Evolutionary conservation across 2,329 filamentous ascomycete species (phyloP), one percentile per base, ranked within the genome.

Genomic region (Sordariomycetes sp.): DNA sequence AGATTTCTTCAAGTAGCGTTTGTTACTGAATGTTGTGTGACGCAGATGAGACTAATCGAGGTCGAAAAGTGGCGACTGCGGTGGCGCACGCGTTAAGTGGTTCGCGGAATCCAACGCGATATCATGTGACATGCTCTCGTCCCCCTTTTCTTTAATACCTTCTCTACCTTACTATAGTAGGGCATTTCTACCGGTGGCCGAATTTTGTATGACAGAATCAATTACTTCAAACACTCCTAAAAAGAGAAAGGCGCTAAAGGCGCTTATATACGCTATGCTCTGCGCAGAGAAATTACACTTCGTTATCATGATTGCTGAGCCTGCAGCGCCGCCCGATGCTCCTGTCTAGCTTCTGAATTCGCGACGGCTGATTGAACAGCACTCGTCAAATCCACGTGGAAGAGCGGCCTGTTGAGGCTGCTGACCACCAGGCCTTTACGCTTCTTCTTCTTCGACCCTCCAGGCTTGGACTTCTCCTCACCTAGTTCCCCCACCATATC

Each of bases 391-490:
- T 70, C 64, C 4, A 64, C 39, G 32, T 70, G 66, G 49, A 70
- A 68, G 36, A 61, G 66, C 1, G 66, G 66, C 32, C 63, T 49
- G 36, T 68, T 61, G 16, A 63, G 53, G 2, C 58, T 58, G 18
- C 48, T 55, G 1, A 66, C 41, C 2, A 61, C 49, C 15, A 44
- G 44, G 36, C 38, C 27, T 28, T 44, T 28, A 10, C 1, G 85
- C 72, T 45, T 93, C 94, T 20, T 80, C 76, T 47, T 95, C 75
- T 3, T 87, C 12, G 29, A 18, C 12, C 18, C 23, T 21, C 18
- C 18, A 3, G 17, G 16, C 5, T n/a, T 11, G 9, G 11, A n/a
- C 18, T 32, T 14, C 30, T 21, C 14, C 18, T 21, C 30, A 7
- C 11, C 10, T 16, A 14, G 19, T 19, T 34, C 24, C 19, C 23